Conservation (phyloP, 371 early-diverging fungal species). For the Mucor lusitanicus region DNA sequence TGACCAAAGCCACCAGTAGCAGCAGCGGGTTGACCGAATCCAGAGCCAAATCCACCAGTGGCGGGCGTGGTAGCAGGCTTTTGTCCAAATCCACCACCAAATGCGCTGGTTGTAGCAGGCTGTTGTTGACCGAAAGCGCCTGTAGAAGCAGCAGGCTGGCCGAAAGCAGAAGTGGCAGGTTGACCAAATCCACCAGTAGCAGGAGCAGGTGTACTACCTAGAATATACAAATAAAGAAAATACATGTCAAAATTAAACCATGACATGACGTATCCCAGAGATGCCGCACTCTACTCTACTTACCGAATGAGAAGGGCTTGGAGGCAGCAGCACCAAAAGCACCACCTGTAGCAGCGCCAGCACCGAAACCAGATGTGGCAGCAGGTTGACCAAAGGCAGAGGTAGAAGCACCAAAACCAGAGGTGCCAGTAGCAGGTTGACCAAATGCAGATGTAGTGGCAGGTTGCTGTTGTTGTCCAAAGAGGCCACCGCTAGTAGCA, state of each 20-base stretch:
- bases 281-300: background rate
- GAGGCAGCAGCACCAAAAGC: constrained; percentile 34
- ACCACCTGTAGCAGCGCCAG: constrained; percentile 23
- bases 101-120: constrained; percentile 28
- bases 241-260: background rate
- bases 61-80: constrained; percentile 39
- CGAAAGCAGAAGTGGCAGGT: constrained; percentile 27
- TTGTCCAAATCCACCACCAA: constrained; percentile 34
- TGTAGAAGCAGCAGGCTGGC: constrained; percentile 30
- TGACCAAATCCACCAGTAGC: constrained; percentile 42
- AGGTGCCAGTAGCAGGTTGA: constrained; percentile 24
- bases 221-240: background rate
- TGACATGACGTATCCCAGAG: background rate
- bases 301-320: constrained; percentile 46
- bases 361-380: constrained; percentile 27
- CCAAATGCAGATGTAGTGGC: constrained; percentile 37
- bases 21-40: constrained; percentile 29
- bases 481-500: constrained; percentile 13
- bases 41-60: constrained; percentile 28
- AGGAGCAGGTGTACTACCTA: constrained; percentile 26
- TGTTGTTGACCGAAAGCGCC: constrained; percentile 43
- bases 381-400: constrained; percentile 51
- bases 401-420: constrained; percentile 34
- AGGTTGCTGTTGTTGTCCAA: constrained; percentile 27
- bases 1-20: constrained; percentile 21